These are phyloP conservation scores for Pichia inconspicua DNA, from an alignment of 1,139 yeast species.

Conservation along the genomic window DNA sequence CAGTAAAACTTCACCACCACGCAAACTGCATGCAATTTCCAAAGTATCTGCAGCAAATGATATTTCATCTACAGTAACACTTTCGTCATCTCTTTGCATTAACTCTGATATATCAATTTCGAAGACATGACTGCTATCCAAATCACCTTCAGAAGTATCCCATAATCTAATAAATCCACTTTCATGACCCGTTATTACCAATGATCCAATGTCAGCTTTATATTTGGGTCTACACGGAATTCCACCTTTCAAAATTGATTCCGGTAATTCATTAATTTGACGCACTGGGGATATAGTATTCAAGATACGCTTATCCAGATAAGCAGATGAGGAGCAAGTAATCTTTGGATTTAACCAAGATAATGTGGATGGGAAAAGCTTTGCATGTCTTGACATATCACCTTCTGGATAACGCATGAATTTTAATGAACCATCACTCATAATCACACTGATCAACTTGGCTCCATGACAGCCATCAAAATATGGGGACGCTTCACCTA, in stretches of 20 bases:
- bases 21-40: conserved; percentile 67
- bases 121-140: conserved; percentile 52
- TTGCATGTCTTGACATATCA: conserved; percentile 43
- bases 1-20: conserved; percentile 65
- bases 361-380: conserved; percentile 69
- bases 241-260: conserved; percentile 64
- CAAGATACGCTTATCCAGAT: conserved; percentile 31
- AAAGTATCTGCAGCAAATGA: conserved; percentile 73
- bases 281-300: conserved; percentile 24
- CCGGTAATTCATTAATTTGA: conserved; percentile 21
- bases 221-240: conserved; percentile 59
- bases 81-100: conserved; percentile 32
- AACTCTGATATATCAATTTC: conserved; percentile 47
- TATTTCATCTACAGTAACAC: conserved; percentile 45
- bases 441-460: conserved; percentile 44
- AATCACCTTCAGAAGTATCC: conserved; percentile 76
- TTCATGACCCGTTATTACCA: conserved; percentile 64
- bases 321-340: conserved; percentile 44
- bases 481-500: conserved; percentile 53
- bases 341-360: conserved; percentile 75
- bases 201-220: conserved; percentile 45
- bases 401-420: conserved; percentile 52
- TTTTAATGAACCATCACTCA: conserved; percentile 53
- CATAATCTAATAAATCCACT: conserved; percentile 73
- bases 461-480: conserved; percentile 71